A percentile compares a stretch with the other conserved stretches of the same genome.
Evolutionary conservation across 371 early-diverging fungal genomes (phyloP).

Genomic region (Lichtheimia ramosa): DNA sequence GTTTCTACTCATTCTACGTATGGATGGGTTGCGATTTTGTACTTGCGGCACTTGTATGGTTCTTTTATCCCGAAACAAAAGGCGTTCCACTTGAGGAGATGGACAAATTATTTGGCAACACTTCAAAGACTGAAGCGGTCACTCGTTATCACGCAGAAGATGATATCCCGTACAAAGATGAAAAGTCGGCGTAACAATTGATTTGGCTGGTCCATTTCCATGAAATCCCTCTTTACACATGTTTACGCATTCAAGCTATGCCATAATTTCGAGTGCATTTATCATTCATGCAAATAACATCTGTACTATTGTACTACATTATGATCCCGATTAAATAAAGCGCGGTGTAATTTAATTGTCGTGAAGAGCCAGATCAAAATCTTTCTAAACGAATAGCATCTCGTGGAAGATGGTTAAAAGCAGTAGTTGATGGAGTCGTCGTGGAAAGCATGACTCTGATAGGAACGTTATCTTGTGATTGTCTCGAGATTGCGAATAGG

Average conservation of each 20-base stretch:
- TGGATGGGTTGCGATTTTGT: slow-evolving; percentile 35
- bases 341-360: background rate
- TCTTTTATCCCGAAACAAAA: slow-evolving; percentile 81
- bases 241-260: too few species aligned
- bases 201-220: background rate
- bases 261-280: too few species aligned
- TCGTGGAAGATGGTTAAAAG: slow-evolving; percentile 32
- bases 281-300: too few species aligned
- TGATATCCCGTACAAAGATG: slow-evolving; percentile 2
- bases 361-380: slow-evolving; percentile 17
- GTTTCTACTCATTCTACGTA: slow-evolving; percentile 33
- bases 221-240: too few species aligned
- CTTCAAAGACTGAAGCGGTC: background rate
- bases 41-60: slow-evolving; percentile 53
- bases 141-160: background rate
- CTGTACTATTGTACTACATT: too few species aligned
- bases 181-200: background rate
- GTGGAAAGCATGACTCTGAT: slow-evolving; percentile 7
- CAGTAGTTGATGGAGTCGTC: slow-evolving; percentile 21
- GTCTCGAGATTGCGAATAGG: slow-evolving; percentile 3
- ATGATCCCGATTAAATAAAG: too few species aligned
- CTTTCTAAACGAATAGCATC: slow-evolving; percentile 36
- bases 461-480: background rate
- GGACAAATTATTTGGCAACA: slow-evolving; percentile 57
- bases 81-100: slow-evolving; percentile 73